phyloP scores from a whole-genome alignment of 305 asterid genomes.

The Fraxinus sp. region DNA sequence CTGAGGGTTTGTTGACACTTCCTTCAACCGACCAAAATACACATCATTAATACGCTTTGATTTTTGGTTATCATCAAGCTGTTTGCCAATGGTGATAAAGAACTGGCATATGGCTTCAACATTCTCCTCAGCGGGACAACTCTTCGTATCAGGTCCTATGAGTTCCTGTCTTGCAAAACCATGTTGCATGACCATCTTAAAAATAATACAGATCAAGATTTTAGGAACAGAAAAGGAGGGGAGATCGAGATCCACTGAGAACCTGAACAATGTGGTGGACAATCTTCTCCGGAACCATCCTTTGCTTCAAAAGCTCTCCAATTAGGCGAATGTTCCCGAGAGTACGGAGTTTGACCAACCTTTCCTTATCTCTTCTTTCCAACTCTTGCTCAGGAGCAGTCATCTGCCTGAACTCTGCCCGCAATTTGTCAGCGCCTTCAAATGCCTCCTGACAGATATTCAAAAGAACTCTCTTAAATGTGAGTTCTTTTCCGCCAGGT shows the following conservation, averaged over 20 bases:
- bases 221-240: neutral
- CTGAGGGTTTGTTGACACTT: constrained; percentile 65
- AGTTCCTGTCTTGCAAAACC: constrained; percentile 32
- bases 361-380: constrained; percentile 80
- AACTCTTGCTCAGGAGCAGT: constrained; percentile 78
- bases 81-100: constrained; percentile 88
- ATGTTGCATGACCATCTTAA: constrained; percentile 1
- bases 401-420: constrained; percentile 78
- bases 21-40: constrained; percentile 72
- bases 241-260: constrained; percentile 17
- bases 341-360: constrained; percentile 70
- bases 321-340: constrained; percentile 93
- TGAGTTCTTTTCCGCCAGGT: constrained; percentile 79
- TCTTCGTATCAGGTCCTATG: constrained; percentile 43
- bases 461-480: constrained; percentile 80
- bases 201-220: neutral
- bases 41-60: constrained; percentile 66
- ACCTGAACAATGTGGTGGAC: constrained; percentile 98
- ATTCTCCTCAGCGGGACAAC: constrained; percentile 78
- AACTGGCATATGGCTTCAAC: constrained; percentile 97
- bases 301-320: constrained; percentile 95
- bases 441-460: constrained; percentile 86
- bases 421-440: constrained; percentile 81
- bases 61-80: constrained; percentile 80
- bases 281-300: constrained; percentile 88